Evolutionary conservation across 140 eudicot genomes (phyloP), one percentile per base, ranked within the genome.

Genomic region (Flaveria floridana): DNA sequence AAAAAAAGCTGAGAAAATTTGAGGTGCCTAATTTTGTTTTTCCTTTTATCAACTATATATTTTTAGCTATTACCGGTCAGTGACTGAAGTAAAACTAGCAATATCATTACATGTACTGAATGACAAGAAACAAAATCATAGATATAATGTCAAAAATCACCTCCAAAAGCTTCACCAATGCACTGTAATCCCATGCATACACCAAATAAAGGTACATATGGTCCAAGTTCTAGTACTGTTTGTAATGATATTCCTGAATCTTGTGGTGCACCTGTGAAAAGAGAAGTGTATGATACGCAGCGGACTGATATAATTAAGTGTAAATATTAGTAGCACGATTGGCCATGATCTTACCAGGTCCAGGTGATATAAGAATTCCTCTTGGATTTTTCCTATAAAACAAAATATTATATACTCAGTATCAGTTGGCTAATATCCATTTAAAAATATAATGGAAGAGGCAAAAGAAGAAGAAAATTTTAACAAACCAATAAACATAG

Each of bases 161-260:
- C 99, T 87, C 99, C 99, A 80, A 95, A 95, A 63, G 99, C 99
- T 76, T 95, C 97, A 42, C 99, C 99, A 59, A 95, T 95, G 89
- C 99, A 95, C 79, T 95, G 99, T 85, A 95, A 70, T 34, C 99
- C 99, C 99, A 95, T 91, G 83, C 99, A 95, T 71, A 95, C 99
- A 79, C 99, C 99, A 80, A 95, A 91, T 61, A 95, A 18, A 23
- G 99, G 99, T 47, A 95, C 79, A 28, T 73, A 79, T 26, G 99
- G 96, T 70, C 97, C 99, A 80, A 95, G 92, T 76, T 95, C 90
- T 73, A 88, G 70, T 47, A 95, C 97, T 2, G 95, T 91, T 77
- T 88, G 95, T 69, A 91, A 84, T 7, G 99, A 95, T 74, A 95
- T 95, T 76, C 99, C 99, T 26, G 97, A 91, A 82, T 95, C 99